These are phyloP conservation scores for Candida khao-thaluensis DNA, from an alignment of 805 yeast species.

Conservation along the genomic window DNA sequence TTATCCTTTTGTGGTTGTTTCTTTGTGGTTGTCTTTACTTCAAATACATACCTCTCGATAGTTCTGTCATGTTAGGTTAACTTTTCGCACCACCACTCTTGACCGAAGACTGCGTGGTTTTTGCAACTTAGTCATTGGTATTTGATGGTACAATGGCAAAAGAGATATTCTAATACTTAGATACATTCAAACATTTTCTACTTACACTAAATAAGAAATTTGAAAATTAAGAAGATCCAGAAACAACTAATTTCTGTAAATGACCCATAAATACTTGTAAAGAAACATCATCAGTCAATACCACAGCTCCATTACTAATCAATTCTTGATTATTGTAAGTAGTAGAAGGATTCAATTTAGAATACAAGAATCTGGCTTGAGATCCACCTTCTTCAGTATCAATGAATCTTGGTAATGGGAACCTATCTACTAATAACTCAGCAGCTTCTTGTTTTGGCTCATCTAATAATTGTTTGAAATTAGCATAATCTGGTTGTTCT, in stretches of 20 bases:
- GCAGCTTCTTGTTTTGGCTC: constrained; percentile 93
- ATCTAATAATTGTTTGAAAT: constrained; percentile 80
- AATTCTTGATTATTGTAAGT: constrained; percentile 34
- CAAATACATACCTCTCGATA: constrained; percentile 16
- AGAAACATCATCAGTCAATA: constrained; percentile 60
- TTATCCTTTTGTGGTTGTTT: not conserved
- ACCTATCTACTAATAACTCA: constrained; percentile 83
- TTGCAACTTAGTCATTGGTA: too few relatives aligned
- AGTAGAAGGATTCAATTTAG: constrained; percentile 67
- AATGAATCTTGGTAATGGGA: constrained; percentile 87
- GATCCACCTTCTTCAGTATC: constrained; percentile 78
- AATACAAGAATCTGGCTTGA: constrained; percentile 69
- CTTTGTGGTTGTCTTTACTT: too few relatives aligned
- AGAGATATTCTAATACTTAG: too few relatives aligned
- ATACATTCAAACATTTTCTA: too few relatives aligned
- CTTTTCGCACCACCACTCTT: too few relatives aligned
- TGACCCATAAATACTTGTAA: constrained; percentile 58
- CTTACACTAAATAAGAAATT: too few relatives aligned
- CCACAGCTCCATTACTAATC: constrained; percentile 29
- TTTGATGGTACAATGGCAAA: too few relatives aligned
- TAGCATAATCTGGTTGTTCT: constrained; percentile 84
- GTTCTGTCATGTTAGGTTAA: constrained; percentile 5
- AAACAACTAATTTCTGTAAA: constrained; percentile 39
- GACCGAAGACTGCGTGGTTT: too few relatives aligned
- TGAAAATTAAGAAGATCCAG: constrained; percentile 14